Base-by-base conservation (phyloP, 2,329 filamentous ascomycete genomes). In the Hymenoscyphus fructigenus region DNA sequence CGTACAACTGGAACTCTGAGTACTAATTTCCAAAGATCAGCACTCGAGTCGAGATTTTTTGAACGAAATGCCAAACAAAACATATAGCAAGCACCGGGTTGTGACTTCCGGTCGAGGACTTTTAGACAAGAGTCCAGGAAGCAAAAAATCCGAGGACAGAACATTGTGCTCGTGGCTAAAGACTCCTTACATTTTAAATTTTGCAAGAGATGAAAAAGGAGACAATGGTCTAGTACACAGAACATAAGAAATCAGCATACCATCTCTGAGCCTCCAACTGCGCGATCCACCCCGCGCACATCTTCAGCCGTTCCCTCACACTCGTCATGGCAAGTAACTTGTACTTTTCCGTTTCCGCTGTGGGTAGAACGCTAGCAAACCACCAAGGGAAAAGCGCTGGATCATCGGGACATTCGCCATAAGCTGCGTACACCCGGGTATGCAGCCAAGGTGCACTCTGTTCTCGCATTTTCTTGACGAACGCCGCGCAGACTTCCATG, bases 301-400 rank as follows among this genome's bases (percentile, higher is more conserved):
- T 89, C 79, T 96, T 96, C 63, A 97, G 78, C 64, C 93, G 82
- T 73, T 93, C 88, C 66, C 93, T 83, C 4, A 96, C 92, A 69
- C 91, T 94, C 2, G 83, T 88, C 5, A 89, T 90, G 14, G 82
- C 82, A 15, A 97, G 78, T 23, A 97, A 79, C 14, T 84, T 82
- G 70, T 96, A 96, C 75, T 94, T 96, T 72, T 95, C 90, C 32
- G 87, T 80, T 29, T 95, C 91, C 15, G 85, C 84, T 44, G 95
- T 87, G 0, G 92, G 92, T 14, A 96, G 78, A 23, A 95, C 88
- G 73, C 87, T 91, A 10, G 91, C 93, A 70, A 97, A 90, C 93
- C 93, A 97, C 84, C 93, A 97, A 0, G 93, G 91, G 70, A 97
- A 95, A 1, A 86, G 76, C 2, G 88, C 88, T 0, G 92, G 88